A percentile compares a stretch with the other conserved stretches of the same genome.
These are phyloP conservation scores for Cercospora sp. DNA, from an alignment of 2,329 filamentous ascomycete species.

Conservation along the genomic window DNA sequence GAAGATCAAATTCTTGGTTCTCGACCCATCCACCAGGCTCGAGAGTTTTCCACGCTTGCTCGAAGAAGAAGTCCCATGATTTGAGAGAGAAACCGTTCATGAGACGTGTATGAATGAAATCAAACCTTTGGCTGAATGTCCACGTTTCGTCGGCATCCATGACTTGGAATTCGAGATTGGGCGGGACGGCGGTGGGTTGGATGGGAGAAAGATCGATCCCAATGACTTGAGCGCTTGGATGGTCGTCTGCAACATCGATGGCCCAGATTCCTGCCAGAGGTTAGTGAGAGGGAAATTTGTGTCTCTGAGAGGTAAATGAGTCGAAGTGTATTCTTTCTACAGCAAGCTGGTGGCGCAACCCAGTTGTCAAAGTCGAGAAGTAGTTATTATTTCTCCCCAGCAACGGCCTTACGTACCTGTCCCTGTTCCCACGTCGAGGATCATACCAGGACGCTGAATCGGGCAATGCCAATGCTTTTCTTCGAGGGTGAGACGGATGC, in stretches of 20 bases:
- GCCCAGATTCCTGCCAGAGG: conserved; percentile 22
- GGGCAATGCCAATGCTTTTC: conserved; percentile 27
- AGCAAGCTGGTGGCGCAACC: not conserved
- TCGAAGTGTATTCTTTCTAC: not conserved
- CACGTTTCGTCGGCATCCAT: conserved; percentile 28
- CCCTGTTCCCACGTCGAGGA: conserved; percentile 54
- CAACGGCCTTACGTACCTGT: conserved; percentile 31
- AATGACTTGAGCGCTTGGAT: conserved; percentile 31
- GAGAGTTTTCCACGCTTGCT: conserved; percentile 30
- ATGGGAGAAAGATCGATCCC: conserved; percentile 36
- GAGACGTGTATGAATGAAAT: conserved; percentile 35
- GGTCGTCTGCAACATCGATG: conserved; percentile 29
- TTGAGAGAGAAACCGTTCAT: conserved; percentile 36
- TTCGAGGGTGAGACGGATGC: conserved; percentile 30
- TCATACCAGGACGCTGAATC: conserved; percentile 38
- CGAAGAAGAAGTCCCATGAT: conserved; percentile 33
- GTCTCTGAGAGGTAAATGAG: not conserved
- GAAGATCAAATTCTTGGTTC: conserved; percentile 41
- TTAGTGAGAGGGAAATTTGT: not conserved
- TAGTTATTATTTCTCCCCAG: no score
- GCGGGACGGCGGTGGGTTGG: conserved; percentile 31
- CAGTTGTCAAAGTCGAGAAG: no score
- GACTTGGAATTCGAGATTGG: conserved; percentile 28
- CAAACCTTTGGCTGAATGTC: conserved; percentile 33
- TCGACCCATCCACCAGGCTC: conserved; percentile 44